Base-by-base conservation (phyloP, 768 basidiomycete species). In the Mycena metata region DNA sequence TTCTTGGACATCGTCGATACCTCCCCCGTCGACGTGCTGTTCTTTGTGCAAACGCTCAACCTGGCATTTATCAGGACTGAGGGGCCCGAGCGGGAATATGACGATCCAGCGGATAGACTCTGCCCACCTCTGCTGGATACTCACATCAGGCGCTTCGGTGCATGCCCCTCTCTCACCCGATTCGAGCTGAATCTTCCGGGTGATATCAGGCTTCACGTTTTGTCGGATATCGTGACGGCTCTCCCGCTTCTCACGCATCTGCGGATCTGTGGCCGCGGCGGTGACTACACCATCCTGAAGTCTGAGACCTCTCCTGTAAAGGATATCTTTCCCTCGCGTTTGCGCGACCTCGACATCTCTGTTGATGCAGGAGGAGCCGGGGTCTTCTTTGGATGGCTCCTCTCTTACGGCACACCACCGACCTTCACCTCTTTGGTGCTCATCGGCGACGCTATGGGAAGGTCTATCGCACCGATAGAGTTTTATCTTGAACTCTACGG, bases 1-100 rank as follows among this genome's bases (percentile, higher is more conserved):
- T 51, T 63, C 61, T 23, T 63, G 41, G 30, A 43, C 43, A 24
- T 63, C 41, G 23, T 54, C 7, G 51, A 63, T 49, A 43, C 41
- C 33, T 63, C 61, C 1, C 33, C n/a, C 2, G 5, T 10, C 10
- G 16, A 16, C 3, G 30, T 63, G 2, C 17, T 54, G 9, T 16
- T 39, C 5, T n/a, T 52, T n/a, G 50, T 63, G 19, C 16, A 43
- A 16, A 46, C 43, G 6, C 51, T 55, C 2, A 8, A 46, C 36
- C 45, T 63, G 24, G 13, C 15, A 30, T 16, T 45, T 33, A 15
- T 21, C 9, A 19, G 11, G 43, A 21, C 8, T 3, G 30, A 43
- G 30, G 43, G 51, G 11, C 41, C 50, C 41, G 54, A 13, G 39
- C 23, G 11, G 41, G 54, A 35, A 54, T 54, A 51, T 41, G 24